These are phyloP conservation scores for Lactifluus piperatus DNA, from an alignment of 768 basidiomycete species.

Conservation along the genomic window DNA sequence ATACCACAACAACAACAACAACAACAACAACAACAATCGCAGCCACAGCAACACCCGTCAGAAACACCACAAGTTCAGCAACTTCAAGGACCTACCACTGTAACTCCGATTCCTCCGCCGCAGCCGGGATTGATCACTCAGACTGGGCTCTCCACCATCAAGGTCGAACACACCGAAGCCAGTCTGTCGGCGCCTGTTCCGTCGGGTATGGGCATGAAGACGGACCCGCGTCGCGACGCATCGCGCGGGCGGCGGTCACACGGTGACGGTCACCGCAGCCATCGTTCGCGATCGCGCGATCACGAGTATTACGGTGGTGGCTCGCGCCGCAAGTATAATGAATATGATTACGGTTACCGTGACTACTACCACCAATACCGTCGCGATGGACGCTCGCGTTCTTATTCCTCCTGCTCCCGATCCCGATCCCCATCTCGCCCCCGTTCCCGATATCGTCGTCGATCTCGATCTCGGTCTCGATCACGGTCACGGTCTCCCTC, in stretches of 20 bases:
- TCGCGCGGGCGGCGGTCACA: background rate
- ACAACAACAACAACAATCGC: background rate
- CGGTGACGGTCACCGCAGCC: background rate
- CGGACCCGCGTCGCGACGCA: background rate
- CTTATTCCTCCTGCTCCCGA: background rate
- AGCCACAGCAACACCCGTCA: too few species aligned
- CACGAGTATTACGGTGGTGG: background rate
- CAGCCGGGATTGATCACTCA: too few species aligned
- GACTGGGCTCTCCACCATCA: background rate
- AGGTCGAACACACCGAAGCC: background rate
- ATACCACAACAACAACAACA: background rate
- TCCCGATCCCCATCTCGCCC: background rate
- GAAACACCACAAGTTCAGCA: background rate
- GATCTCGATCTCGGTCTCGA: background rate
- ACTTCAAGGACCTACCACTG: background rate
- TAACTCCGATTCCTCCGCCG: background rate
- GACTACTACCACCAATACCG: background rate
- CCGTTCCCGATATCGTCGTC: background rate
- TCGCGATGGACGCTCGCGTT: background rate
- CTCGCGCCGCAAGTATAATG: background rate
- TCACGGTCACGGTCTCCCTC: background rate
- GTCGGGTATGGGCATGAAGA: too few species aligned
- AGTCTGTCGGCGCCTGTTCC: background rate
- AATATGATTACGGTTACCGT: background rate
- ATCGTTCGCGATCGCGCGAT: conserved; percentile 1